Evolutionary conservation across 177 flowering plant genomes (phyloP), one percentile per base, ranked within the genome.

Genomic region (Vitis hybrid): DNA sequence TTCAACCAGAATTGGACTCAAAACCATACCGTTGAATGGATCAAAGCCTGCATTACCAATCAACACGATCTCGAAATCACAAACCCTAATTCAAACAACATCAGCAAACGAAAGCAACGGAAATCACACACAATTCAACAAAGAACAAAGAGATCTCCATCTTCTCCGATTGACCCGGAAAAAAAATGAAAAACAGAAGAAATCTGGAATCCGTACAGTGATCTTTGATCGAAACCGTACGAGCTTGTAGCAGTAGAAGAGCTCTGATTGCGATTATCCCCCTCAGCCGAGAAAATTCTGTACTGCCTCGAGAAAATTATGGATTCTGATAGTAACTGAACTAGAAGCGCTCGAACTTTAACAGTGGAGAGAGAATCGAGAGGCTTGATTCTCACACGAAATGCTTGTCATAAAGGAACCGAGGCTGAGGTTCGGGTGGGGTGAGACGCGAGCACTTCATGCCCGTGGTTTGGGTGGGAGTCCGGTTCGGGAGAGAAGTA

Each of bases 301-400:
- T 4, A 52, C 32, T 52, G 40, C 15, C 17, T 18, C 62, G 21
- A 13, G 65, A 48, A 70, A 70, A 45, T 55, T 2, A 10, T 5
- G 60, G 56, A 56, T 40, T n/a, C 70, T 32, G 72, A 68, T 65
- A 57, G 77, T 74, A 48, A 62, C 67, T 67, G 67, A 61, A 67
- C 62, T 48, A 67, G 75, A 73, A 52, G 49, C n/a, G 58, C 57
- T 56, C 58, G 64, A 72, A 45, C 61, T 66, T 50, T 54, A 61
- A 64, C 70, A 40, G 49, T 55, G 32, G 2, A 40, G 45, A 55
- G 13, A 61, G 32, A 26, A 52, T 21, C 6, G 52, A 26, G 17
- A 55, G 45, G 4, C 14, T 11, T 14, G 63, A 61, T 52, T 56
- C 48, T 54, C 34, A 18, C 30, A 56, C 45, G 66, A 17, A 17